A percentile compares a stretch with the other conserved stretches of the same genome.
These are phyloP conservation scores for Fomes fomentarius DNA, from an alignment of 1,284 basidiomycete species.

Conservation along the genomic window DNA sequence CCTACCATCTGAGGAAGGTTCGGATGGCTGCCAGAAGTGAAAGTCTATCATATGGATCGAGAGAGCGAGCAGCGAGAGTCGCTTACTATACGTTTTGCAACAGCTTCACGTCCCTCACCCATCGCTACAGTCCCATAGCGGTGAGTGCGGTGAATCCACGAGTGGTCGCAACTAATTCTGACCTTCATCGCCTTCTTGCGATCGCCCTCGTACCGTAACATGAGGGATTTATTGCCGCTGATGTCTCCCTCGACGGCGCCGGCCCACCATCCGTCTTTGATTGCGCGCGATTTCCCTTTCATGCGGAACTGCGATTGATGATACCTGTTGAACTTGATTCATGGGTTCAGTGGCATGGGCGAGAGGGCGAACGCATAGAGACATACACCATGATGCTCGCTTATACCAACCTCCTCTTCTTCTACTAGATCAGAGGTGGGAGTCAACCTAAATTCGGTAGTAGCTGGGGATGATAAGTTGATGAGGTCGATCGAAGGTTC, in stretches of 20 bases:
- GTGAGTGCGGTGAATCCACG: background rate
- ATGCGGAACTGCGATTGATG: constrained; percentile 51
- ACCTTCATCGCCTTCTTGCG: constrained; percentile 40
- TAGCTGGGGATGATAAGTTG: background rate
- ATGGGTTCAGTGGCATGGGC: too few species aligned
- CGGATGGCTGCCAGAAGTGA: constrained; percentile 44
- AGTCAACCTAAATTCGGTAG: background rate
- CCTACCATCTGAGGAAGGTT: constrained; percentile 58
- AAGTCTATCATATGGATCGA: background rate
- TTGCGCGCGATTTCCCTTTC: constrained; percentile 35
- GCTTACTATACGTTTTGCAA: constrained; percentile 50
- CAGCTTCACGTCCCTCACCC: constrained; percentile 54
- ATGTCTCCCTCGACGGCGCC: constrained; percentile 43
- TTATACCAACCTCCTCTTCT: constrained; percentile 7
- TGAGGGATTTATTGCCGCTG: constrained; percentile 41
- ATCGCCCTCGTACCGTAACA: constrained; percentile 48
- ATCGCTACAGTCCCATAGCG: constrained; percentile 37
- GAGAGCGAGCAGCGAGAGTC: background rate
- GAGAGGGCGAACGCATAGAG: background rate
- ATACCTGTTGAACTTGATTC: constrained; percentile 56
- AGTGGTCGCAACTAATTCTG: constrained; percentile 1
- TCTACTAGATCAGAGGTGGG: too few species aligned
- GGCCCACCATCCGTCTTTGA: constrained; percentile 51
- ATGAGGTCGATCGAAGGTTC: constrained; percentile 7
- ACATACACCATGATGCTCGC: constrained; percentile 41